Base-by-base conservation (phyloP, 176 grass and related monocot species). In the Carex pumila region DNA sequence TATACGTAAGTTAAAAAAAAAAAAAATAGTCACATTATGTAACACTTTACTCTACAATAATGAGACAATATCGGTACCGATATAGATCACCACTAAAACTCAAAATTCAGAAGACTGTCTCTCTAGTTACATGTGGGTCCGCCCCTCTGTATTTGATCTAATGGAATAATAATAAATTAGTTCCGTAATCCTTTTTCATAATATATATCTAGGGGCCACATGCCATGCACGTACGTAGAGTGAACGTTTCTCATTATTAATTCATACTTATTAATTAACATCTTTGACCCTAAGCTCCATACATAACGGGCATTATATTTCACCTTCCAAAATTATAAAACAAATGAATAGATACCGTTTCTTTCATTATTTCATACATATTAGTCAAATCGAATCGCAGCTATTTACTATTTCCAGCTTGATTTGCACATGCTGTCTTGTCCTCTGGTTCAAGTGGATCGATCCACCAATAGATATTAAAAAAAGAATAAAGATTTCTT, bases 371-470 rank as follows among this genome's bases (percentile, higher is more conserved):
- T 25, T 25, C 25, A 25, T 25, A 25, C 25, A 25, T 25, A 29
- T 74, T 53, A 73, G n/a, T 76, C 72, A 31, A 21, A 76, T 31
- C 72, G 21, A 22, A 76, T 76, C 72, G 36, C 67, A 71, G 64
- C 29, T 19, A 71, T 43, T 45, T 67, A 50, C 69, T 7, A 72
- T 2, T 25, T 0, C 25, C 25, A 25, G 25, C 25, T 25, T 25
- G 25, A 25, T 25, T 25, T 25, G 25, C 25, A 25, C 25, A 25
- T 25, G 25, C 25, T 25, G 25, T 25, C 25, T 25, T 25, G 25
- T 0, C 25, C 25, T 25, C 25, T 25, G 72, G 19, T 55, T 30
- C 72, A 55, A 55, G 72, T 76, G 72, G 72, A 21, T 1, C 32
- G 2, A 34, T 15, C 49, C 30, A 14, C 11, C 47, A 47, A 5